A percentile compares a stretch with the other conserved stretches of the same genome.
Evolutionary conservation across 805 yeast genomes (phyloP).

Genomic region (Nakazawaea ishiwadae): DNA sequence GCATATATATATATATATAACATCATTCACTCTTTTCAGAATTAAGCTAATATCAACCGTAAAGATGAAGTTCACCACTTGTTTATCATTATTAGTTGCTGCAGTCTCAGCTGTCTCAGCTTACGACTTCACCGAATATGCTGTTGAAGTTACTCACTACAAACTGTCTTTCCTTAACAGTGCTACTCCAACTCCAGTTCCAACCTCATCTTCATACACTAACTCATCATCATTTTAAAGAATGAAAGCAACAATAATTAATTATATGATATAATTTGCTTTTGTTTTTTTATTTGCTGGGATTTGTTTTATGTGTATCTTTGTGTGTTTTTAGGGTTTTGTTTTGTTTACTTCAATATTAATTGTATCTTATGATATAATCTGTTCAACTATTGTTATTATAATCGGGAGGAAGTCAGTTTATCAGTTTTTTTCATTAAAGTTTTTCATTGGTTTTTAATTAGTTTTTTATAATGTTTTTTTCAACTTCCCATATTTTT

Average conservation of each 20-base stretch:
- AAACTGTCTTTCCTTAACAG: conserved; percentile 11
- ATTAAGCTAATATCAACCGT: too few species aligned
- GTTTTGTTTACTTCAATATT: neutral
- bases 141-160: conserved; percentile 7
- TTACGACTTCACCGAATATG: conserved; percentile 8
- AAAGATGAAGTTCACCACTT: conserved; percentile 12
- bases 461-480: neutral
- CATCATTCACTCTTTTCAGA: too few species aligned
- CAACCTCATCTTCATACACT: conserved; percentile 12
- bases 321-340: too few species aligned
- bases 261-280: too few species aligned
- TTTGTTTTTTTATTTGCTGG: neutral
- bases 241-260: too few species aligned
- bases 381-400: too few species aligned
- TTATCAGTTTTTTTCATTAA: conserved; percentile 1
- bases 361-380: too few species aligned
- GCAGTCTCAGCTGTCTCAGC: conserved; percentile 9
- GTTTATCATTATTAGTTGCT: conserved; percentile 10
- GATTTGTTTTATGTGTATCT: neutral
- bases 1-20: too few species aligned
- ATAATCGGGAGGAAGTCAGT: conserved; percentile 4
- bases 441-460: neutral
- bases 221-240: conserved; percentile 9
- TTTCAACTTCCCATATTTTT: neutral
- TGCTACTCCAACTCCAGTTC: conserved; percentile 10